Evolutionary conservation across 176 grass and related monocot genomes (phyloP).

Genomic region (Triticum dicoccoides): DNA sequence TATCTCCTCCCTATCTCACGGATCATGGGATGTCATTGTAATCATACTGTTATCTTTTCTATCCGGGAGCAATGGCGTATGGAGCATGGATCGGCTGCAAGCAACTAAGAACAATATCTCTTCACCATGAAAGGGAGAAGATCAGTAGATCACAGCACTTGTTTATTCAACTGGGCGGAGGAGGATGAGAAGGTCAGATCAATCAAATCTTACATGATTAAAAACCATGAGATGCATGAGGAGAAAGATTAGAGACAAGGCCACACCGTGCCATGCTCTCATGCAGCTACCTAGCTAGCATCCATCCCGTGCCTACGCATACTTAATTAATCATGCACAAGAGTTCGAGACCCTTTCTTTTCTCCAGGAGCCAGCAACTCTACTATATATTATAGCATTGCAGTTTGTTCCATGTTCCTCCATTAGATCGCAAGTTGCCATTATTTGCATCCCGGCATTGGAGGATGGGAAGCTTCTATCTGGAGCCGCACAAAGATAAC

Average conservation of each 20-base stretch:
- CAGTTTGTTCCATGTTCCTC: background rate
- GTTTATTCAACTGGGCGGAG: background rate
- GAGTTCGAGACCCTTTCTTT: constrained; percentile 6
- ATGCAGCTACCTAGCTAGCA: background rate
- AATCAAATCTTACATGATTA: constrained; percentile 22
- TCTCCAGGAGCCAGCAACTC: constrained; percentile 1
- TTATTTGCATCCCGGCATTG: constrained; percentile 20
- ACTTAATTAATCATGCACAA: background rate
- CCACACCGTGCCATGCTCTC: background rate
- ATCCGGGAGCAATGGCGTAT: constrained; percentile 26
- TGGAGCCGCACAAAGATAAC: constrained; percentile 37
- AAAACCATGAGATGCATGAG: background rate
- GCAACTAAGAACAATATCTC: background rate
- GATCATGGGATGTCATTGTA: background rate
- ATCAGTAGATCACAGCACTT: background rate
- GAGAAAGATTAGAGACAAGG: background rate
- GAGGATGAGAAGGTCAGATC: constrained; percentile 13
- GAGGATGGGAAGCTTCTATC: constrained; percentile 34
- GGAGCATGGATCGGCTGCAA: constrained; percentile 16
- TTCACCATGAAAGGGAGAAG: constrained; percentile 12
- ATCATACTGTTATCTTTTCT: background rate
- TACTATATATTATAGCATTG: background rate
- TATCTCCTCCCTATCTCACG: background rate
- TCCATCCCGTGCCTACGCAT: background rate
- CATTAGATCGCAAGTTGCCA: constrained; percentile 14